Conservation (phyloP, 169 alveolate genomes). For the Ichthyophthirius multifiliis region DNA sequence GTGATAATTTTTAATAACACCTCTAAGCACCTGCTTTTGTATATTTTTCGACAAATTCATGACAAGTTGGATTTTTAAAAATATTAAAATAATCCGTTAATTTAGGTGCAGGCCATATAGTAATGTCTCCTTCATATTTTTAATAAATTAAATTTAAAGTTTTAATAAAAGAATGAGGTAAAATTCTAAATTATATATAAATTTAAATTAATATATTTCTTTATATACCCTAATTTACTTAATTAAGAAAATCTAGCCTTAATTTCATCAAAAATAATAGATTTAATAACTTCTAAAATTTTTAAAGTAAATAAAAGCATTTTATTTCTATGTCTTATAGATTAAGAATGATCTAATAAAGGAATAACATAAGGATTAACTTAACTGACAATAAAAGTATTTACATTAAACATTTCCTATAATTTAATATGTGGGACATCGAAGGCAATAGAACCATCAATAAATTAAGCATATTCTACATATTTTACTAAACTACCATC, state of each 20-base stretch:
- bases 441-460: conserved; percentile 60
- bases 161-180: conserved; percentile 26
- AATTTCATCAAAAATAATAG: conserved; percentile 41
- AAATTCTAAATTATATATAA: not conserved
- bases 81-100: conserved; percentile 48
- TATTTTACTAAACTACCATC: conserved; percentile 45
- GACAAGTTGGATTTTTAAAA: conserved; percentile 42
- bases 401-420: conserved; percentile 63
- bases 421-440: conserved; percentile 66
- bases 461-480: conserved; percentile 18
- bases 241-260: conserved; percentile 28
- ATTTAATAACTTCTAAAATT: conserved; percentile 45
- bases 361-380: conserved; percentile 68
- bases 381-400: conserved; percentile 61
- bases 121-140: conserved; percentile 57
- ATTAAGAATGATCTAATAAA: not conserved
- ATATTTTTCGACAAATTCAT: not conserved
- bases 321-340: not conserved
- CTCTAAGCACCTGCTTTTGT: not conserved
- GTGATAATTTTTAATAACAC: not conserved
- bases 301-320: not conserved
- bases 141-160: conserved; percentile 29
- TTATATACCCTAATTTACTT: conserved; percentile 30
- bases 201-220: not conserved
- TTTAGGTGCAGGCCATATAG: conserved; percentile 55